Base-by-base conservation (phyloP, 1,139 yeast species). In the Geotrichum citri-aurantii region DNA sequence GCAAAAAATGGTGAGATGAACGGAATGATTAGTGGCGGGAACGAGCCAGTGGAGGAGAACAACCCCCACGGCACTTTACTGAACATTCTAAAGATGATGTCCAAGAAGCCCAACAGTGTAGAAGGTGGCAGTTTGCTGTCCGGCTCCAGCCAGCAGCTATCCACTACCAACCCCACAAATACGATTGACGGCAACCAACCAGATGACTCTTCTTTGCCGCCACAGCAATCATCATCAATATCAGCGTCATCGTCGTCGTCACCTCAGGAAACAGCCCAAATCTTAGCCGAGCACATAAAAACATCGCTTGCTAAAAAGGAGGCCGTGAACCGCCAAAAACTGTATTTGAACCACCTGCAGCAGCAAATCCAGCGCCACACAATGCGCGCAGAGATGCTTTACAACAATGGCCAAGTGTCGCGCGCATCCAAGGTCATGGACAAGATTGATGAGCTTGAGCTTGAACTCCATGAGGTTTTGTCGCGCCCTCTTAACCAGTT, bases 361-460 rank as follows among this genome's bases (percentile, higher is more conserved):
- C 55, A 56, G n/a, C 61, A 59, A 48, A 56, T 59, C 31, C 59
- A 59, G 54, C 47, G 61, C 17, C 59, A 59, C 37, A 59, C 58
- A 23, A 37, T 52, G 40, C 55, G 61, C 12, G 61, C 61, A 4
- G 59, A 54, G 29, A 52, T 59, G 58, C 49, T 59, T 14, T 59
- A 59, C 52, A 56, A 56, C 21, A 59, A 56, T 29, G 61, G 61
- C n/a, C 61, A 59, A 50, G 52, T 54, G 49, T 50, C 46, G 7
- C 55, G 61, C 12, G 61, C 59, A 6, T 57, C 58, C 12, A 59
- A 56, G 33, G 54, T 59, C 11, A 59, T 59, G 61, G 61, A 59
- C 40, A 56, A 56, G 49, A 59, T 59, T 48, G 61, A 59, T 37
- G 58, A 59, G 47, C 51, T 59, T 10, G 61, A 59, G 44, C 50